These are phyloP conservation scores for Centella asiatica DNA, from an alignment of 129 eudicot genomes.

Conservation along the genomic window DNA sequence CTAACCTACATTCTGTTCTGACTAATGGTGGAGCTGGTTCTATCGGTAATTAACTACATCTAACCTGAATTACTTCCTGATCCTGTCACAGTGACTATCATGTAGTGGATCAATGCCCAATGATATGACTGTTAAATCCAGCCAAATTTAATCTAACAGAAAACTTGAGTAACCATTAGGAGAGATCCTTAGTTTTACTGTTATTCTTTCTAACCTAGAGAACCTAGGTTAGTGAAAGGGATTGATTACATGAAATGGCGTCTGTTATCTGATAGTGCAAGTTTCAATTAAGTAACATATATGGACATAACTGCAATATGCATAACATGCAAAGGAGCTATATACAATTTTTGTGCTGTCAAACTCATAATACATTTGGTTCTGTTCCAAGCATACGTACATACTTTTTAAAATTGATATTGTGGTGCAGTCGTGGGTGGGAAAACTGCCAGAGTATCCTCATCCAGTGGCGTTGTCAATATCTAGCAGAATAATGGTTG, in stretches of 20 bases:
- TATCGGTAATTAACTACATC: too few species aligned
- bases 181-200: too few species aligned
- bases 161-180: too few species aligned
- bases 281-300: neutral
- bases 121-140: too few species aligned
- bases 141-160: too few species aligned
- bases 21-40: too few species aligned
- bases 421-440: slow-evolving; percentile 53
- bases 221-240: neutral
- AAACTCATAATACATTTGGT: neutral
- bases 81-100: too few species aligned
- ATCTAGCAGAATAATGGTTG: slow-evolving; percentile 78
- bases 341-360: neutral
- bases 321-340: neutral
- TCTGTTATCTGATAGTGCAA: neutral
- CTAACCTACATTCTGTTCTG: too few species aligned
- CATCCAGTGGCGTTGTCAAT: slow-evolving; percentile 71
- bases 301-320: neutral
- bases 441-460: slow-evolving; percentile 61
- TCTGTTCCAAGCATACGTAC: too few species aligned
- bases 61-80: too few species aligned
- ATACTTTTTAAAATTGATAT: slow-evolving; percentile 11
- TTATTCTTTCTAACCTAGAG: neutral
- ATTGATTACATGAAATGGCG: neutral
- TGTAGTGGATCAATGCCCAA: neutral